Evolutionary conservation across 306 rosid species (phyloP).

Genomic region (Psophocarpus tetragonolobus): DNA sequence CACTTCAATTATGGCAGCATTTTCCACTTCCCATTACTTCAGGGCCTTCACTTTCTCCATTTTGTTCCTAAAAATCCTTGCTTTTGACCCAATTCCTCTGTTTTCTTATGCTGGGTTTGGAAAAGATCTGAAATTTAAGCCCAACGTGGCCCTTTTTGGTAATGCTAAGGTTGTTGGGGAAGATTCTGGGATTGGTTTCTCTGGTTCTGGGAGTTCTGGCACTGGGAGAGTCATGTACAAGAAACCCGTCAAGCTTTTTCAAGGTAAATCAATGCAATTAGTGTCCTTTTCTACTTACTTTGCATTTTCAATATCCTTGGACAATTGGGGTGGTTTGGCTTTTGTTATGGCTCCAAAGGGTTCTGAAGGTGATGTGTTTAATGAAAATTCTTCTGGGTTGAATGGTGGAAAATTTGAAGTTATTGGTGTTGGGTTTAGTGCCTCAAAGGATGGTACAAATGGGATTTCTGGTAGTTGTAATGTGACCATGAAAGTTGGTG

Average conservation of each 20-base stretch:
- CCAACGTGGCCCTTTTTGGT: conserved; percentile 63
- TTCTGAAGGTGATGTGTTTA: conserved; percentile 44
- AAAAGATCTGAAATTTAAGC: conserved; percentile 55
- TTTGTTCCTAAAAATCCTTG: conserved; percentile 51
- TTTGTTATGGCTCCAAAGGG: conserved; percentile 67
- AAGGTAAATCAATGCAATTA: conserved; percentile 75
- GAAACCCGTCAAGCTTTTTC: conserved; percentile 67
- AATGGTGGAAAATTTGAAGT: conserved; percentile 35
- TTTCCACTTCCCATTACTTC: conserved; percentile 44
- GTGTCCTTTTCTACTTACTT: conserved; percentile 73
- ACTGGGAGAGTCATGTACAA: conserved; percentile 62
- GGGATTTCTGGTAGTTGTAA: conserved; percentile 38
- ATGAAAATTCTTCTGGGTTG: conserved; percentile 51
- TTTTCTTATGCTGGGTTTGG: conserved; percentile 64
- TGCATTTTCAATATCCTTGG: conserved; percentile 56
- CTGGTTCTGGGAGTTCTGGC: conserved; percentile 45
- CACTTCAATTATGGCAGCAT: conserved; percentile 61
- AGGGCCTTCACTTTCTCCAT: conserved; percentile 38
- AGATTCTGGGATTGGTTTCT: conserved; percentile 56
- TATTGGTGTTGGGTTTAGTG: conserved; percentile 50
- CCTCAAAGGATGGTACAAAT: conserved; percentile 41
- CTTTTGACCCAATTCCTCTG: conserved; percentile 47
- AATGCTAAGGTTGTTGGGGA: conserved; percentile 62
- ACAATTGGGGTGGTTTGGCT: conserved; percentile 60
- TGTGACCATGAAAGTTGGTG: conserved; percentile 51